phyloP scores from a whole-genome alignment of 2,329 filamentous ascomycete species.

The Pseudogymnoascus sp. region DNA sequence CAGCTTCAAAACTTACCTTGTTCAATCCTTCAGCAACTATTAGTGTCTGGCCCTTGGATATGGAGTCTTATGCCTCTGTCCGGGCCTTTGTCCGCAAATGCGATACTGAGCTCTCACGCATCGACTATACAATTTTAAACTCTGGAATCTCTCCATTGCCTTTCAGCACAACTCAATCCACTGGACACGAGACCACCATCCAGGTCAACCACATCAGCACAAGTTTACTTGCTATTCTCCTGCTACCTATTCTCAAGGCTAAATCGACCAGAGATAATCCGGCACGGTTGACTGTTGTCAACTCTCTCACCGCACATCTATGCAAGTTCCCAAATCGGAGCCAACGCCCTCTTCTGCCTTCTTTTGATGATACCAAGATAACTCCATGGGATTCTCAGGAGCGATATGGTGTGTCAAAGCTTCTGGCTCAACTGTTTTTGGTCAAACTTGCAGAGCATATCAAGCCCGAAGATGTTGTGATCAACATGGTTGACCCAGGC shows the following conservation, averaged over 20 bases:
- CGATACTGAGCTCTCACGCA: constrained; percentile 25
- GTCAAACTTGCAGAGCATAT: constrained; percentile 33
- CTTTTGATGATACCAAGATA: constrained; percentile 24
- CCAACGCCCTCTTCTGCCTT: constrained; percentile 20
- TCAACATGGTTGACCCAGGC: constrained; percentile 30
- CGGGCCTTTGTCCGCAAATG: constrained; percentile 32
- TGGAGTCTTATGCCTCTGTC: constrained; percentile 38
- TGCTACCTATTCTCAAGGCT: constrained; percentile 24
- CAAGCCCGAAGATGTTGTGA: constrained; percentile 23
- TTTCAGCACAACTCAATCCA: constrained; percentile 18
- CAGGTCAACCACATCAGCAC: constrained; percentile 29
- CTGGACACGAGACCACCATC: constrained; percentile 33
- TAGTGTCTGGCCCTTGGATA: constrained; percentile 43
- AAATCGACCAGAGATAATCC: constrained; percentile 9
- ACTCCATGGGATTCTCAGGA: constrained; percentile 16
- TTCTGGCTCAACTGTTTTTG: constrained; percentile 28
- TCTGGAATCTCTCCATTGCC: constrained; percentile 28
- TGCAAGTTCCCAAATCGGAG: constrained; percentile 22
- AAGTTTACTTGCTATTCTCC: constrained; percentile 19
- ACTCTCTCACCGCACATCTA: constrained; percentile 12
- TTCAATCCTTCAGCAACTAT: constrained; percentile 30
- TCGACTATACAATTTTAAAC: constrained; percentile 40
- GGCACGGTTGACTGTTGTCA: constrained; percentile 15
- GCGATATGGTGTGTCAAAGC: constrained; percentile 25
- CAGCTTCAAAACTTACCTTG: constrained; percentile 28